Evolutionary conservation across 305 asterid genomes (phyloP).

Genomic region (Fraxinus albicans): DNA sequence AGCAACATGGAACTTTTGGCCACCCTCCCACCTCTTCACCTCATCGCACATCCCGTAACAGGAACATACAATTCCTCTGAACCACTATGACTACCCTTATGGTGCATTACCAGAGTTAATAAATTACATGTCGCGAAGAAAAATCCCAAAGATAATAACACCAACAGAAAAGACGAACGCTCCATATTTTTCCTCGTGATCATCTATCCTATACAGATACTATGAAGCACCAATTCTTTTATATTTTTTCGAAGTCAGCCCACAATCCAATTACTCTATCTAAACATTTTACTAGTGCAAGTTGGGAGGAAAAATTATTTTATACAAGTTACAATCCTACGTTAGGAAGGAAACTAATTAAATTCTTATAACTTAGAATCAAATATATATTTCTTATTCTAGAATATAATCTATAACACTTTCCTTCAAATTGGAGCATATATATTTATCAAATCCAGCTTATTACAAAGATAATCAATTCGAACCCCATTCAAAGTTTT

Average conservation of each 20-base stretch:
- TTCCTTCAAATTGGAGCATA: too few species aligned
- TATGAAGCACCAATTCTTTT: neutral
- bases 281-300: neutral
- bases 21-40: conserved; percentile 18
- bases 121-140: conserved; percentile 31
- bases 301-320: too few species aligned
- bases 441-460: too few species aligned
- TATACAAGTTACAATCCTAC: too few species aligned
- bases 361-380: too few species aligned
- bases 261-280: conserved; percentile 8
- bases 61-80: conserved; percentile 41
- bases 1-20: conserved; percentile 54
- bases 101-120: too few species aligned
- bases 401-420: too few species aligned
- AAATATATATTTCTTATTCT: too few species aligned
- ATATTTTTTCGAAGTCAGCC: conserved; percentile 5
- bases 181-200: conserved; percentile 43
- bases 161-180: conserved; percentile 57
- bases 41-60: conserved; percentile 32
- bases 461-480: too few species aligned
- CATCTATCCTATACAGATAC: conserved; percentile 24
- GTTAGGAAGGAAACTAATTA: too few species aligned
- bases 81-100: neutral
- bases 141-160: conserved; percentile 58
- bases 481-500: too few species aligned